These are phyloP conservation scores for Isochrysis galbana DNA, from an alignment of 78 protist species.

Conservation along the genomic window DNA sequence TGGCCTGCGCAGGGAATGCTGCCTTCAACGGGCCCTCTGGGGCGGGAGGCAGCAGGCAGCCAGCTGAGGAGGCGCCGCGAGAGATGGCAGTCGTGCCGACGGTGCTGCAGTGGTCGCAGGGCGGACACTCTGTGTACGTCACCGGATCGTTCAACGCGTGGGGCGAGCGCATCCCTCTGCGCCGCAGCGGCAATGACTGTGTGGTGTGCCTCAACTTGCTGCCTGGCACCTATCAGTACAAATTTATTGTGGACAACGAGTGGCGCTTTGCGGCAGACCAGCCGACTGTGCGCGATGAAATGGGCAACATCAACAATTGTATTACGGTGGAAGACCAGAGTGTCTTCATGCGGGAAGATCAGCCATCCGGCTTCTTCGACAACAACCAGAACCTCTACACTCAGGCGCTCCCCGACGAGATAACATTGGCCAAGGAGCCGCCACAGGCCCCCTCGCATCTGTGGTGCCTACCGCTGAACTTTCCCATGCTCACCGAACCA, in stretches of 20 bases:
- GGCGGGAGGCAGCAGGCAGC: neutral
- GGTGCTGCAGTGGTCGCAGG: constrained; percentile 22
- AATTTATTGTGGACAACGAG: constrained; percentile 30
- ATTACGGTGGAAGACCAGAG: neutral
- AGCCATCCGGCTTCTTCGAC: neutral
- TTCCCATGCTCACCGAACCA: neutral
- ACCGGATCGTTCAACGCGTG: constrained; percentile 25
- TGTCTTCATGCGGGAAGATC: neutral
- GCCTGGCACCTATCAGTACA: constrained; percentile 29
- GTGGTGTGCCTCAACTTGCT: constrained; percentile 4
- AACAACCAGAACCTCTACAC: neutral
- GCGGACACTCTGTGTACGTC: neutral
- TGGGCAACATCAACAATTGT: constrained; percentile 34
- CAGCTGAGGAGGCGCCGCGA: neutral
- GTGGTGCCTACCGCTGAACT: neutral
- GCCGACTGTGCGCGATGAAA: constrained; percentile 16
- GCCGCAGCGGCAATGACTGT: neutral
- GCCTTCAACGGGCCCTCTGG: neutral
- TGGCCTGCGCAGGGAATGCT: neutral
- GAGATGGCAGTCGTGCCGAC: neutral
- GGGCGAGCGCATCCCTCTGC: constrained; percentile 19
- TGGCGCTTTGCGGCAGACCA: constrained; percentile 28
- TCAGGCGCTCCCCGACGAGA: constrained; percentile 16
- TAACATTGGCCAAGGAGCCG: constrained; percentile 13
- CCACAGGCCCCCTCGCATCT: neutral